Evolutionary conservation across 2,329 filamentous ascomycete genomes (phyloP).

Genomic region (Clonostachys rhizophaga): DNA sequence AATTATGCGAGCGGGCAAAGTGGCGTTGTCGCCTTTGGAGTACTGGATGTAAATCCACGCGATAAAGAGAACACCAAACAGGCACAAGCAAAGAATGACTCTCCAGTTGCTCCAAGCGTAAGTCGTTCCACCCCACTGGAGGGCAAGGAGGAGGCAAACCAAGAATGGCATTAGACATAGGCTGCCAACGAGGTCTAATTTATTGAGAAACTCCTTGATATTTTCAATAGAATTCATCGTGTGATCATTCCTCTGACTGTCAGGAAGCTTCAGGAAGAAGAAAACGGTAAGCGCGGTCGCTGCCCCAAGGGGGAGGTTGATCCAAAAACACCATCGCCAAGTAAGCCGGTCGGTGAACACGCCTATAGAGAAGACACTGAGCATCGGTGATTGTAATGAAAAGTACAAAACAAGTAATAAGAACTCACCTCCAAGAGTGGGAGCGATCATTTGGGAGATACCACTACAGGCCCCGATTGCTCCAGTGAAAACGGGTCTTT

Average conservation of each 20-base stretch:
- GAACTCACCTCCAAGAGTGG: slow-evolving; percentile 8
- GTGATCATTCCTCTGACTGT: not conserved
- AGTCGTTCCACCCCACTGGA: slow-evolving; percentile 33
- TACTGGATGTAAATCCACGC: slow-evolving; percentile 28
- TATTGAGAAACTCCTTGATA: slow-evolving; percentile 1
- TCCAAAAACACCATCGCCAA: slow-evolving; percentile 19
- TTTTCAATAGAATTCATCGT: not conserved
- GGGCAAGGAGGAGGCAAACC: slow-evolving; percentile 33
- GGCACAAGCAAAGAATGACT: slow-evolving; percentile 36
- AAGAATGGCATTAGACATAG: slow-evolving; percentile 5
- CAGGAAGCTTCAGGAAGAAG: slow-evolving; percentile 3
- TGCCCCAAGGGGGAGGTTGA: slow-evolving; percentile 17
- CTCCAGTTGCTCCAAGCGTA: slow-evolving; percentile 16
- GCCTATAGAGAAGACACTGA: not conserved
- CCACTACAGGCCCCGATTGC: slow-evolving; percentile 29
- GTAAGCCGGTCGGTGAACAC: slow-evolving; percentile 10
- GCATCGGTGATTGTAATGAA: not conserved
- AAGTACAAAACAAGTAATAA: slow-evolving; percentile 3
- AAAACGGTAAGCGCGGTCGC: slow-evolving; percentile 15
- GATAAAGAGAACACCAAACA: slow-evolving; percentile 27
- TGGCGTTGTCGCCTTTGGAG: slow-evolving; percentile 23
- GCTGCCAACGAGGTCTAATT: slow-evolving; percentile 14
- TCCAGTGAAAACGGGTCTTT: slow-evolving; percentile 27
- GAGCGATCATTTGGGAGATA: slow-evolving; percentile 16
- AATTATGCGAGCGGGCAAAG: slow-evolving; percentile 59